These are phyloP conservation scores for Cunninghamia lanceolata DNA, from an alignment of 75 land plant species.

Conservation along the genomic window DNA sequence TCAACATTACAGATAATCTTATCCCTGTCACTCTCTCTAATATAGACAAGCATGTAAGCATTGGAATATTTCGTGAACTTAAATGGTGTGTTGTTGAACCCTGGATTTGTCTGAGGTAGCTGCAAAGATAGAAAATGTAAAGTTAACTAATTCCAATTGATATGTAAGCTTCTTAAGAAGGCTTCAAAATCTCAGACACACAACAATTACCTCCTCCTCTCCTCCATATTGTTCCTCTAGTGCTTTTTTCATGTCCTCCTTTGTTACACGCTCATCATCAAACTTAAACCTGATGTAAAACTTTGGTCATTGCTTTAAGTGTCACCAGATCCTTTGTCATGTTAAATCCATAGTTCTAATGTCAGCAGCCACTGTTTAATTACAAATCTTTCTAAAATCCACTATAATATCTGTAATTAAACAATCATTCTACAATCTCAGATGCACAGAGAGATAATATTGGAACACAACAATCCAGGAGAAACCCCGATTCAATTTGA, in stretches of 20 bases:
- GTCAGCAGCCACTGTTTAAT: slow-evolving; percentile 3
- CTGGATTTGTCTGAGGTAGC: slow-evolving; percentile 96
- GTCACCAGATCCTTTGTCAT: slow-evolving; percentile 13
- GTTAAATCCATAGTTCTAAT: slow-evolving; percentile 5
- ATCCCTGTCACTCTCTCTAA: slow-evolving; percentile 96
- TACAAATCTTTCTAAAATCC: not conserved
- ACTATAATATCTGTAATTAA: not conserved
- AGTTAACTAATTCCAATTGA: not conserved
- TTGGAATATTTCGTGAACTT: slow-evolving; percentile 98
- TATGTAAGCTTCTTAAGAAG: not conserved
- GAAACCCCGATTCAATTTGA: not conserved
- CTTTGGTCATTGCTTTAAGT: slow-evolving; percentile 7
- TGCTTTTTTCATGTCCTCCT: slow-evolving; percentile 90
- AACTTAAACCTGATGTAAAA: slow-evolving; percentile 79
- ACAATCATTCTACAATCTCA: not conserved
- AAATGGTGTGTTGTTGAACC: slow-evolving; percentile 90
- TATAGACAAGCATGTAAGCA: slow-evolving; percentile 99
- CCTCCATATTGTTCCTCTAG: slow-evolving; percentile 99
- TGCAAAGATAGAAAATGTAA: slow-evolving; percentile 18
- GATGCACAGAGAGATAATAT: not conserved
- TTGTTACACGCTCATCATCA: slow-evolving; percentile 98
- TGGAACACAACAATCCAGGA: not conserved
- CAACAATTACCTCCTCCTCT: slow-evolving; percentile 80
- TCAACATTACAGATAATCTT: slow-evolving; percentile 96
- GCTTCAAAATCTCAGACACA: not conserved